Evolutionary conservation across 768 basidiomycete species (phyloP).

Genomic region (Amanita subjunquillea): DNA sequence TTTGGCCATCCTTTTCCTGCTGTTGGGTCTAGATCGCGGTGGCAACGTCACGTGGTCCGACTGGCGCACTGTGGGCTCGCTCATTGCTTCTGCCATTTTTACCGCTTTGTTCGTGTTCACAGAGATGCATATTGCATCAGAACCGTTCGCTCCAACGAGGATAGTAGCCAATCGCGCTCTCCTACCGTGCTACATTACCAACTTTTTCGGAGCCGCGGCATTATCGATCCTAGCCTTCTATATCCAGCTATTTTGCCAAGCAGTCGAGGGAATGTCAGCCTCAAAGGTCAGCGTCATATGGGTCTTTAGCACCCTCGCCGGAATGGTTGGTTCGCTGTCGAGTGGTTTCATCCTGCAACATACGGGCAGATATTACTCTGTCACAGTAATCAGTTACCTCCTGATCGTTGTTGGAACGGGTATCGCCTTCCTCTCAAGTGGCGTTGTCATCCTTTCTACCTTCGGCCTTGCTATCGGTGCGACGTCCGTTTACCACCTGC

Average conservation of each 20-base stretch:
- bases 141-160: slow-evolving; percentile 48
- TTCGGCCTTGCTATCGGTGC: slow-evolving; percentile 31
- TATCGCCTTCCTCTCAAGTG: slow-evolving; percentile 27
- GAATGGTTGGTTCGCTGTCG: slow-evolving; percentile 36
- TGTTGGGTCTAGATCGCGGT: slow-evolving; percentile 46
- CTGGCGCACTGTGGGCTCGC: slow-evolving; percentile 22
- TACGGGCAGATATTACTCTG: slow-evolving; percentile 44
- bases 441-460: slow-evolving; percentile 23
- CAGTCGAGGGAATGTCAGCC: slow-evolving; percentile 37
- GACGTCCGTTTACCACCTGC: slow-evolving; percentile 2
- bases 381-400: slow-evolving; percentile 35
- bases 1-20: slow-evolving; percentile 41
- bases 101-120: slow-evolving; percentile 30
- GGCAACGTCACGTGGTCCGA: slow-evolving; percentile 40
- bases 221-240: slow-evolving; percentile 39
- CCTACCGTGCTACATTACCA: slow-evolving; percentile 44
- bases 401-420: slow-evolving; percentile 27
- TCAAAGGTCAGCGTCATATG: slow-evolving; percentile 42
- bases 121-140: slow-evolving; percentile 38
- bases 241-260: slow-evolving; percentile 48
- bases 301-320: slow-evolving; percentile 33
- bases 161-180: slow-evolving; percentile 41
- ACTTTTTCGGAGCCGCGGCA: slow-evolving; percentile 44
- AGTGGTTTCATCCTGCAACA: slow-evolving; percentile 47
- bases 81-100: slow-evolving; percentile 22